These are phyloP conservation scores for Ambrosia trifida DNA, from an alignment of 129 eudicot species.

Conservation along the genomic window DNA sequence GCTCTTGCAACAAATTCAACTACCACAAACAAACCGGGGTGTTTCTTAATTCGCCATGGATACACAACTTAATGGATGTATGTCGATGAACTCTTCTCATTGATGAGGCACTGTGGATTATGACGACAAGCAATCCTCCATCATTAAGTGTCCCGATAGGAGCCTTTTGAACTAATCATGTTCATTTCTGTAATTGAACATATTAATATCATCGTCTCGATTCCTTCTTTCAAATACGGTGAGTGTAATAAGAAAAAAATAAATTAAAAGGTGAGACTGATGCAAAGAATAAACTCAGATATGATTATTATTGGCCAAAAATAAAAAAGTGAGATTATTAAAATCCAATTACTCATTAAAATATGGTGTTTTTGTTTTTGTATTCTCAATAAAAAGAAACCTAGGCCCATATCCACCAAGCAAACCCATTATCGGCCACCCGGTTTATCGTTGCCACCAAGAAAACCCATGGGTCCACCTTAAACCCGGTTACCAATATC, in stretches of 20 bases:
- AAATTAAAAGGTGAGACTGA: too few species aligned
- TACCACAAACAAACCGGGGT: conserved; percentile 44
- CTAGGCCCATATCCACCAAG: conserved; percentile 24
- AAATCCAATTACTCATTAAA: too few species aligned
- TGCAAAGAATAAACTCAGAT: too few species aligned
- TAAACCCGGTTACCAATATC: conserved; percentile 6
- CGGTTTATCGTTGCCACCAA: conserved; percentile 16
- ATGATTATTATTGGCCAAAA: too few species aligned
- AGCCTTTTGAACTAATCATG: conserved; percentile 36
- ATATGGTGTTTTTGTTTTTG: not conserved
- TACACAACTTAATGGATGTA: conserved; percentile 49
- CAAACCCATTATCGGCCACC: conserved; percentile 21
- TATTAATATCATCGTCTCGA: too few species aligned
- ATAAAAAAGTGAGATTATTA: too few species aligned
- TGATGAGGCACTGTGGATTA: conserved; percentile 52
- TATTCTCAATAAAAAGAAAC: not conserved
- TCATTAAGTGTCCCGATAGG: conserved; percentile 63
- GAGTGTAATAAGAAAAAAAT: too few species aligned
- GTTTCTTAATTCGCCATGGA: conserved; percentile 53
- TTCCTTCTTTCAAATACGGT: too few species aligned
- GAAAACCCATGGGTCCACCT: conserved; percentile 15
- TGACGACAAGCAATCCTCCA: conserved; percentile 70
- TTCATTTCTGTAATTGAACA: too few species aligned
- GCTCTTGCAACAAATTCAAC: not conserved
- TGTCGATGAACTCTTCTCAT: conserved; percentile 50